A percentile compares a stretch with the other conserved stretches of the same genome.
Conservation (phyloP, 257 asterid genomes). For the Osmanthus fragrans region DNA sequence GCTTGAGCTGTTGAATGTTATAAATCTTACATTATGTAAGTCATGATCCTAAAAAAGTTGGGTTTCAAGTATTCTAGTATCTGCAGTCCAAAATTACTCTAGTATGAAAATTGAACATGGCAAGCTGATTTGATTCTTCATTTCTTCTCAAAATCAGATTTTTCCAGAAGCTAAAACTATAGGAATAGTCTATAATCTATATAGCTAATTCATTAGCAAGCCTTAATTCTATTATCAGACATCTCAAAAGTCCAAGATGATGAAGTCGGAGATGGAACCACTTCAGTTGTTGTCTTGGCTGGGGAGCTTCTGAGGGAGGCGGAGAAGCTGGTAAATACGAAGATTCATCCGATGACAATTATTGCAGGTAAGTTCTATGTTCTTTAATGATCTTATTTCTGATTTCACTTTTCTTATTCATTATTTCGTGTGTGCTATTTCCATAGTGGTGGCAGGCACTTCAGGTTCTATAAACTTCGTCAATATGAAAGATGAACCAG, state of each 20-base stretch:
- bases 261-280: constrained; percentile 99
- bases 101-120: background rate
- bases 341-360: constrained; percentile 95
- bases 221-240: constrained; percentile 53
- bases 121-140: constrained; percentile 1
- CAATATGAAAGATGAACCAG: background rate
- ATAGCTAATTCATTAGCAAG: background rate
- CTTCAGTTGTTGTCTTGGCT: constrained; percentile 96
- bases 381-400: constrained; percentile 1
- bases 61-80: background rate
- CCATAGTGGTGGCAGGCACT: background rate
- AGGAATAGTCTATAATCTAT: background rate
- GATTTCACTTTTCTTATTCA: background rate
- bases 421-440: background rate
- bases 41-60: background rate
- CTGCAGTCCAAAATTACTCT: background rate
- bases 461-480: background rate
- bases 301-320: constrained; percentile 98
- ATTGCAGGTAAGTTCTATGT: constrained; percentile 59
- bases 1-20: background rate
- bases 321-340: constrained; percentile 84
- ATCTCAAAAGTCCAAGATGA: constrained; percentile 98
- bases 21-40: background rate
- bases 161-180: background rate
- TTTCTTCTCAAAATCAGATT: background rate